A percentile compares a stretch with the other conserved stretches of the same genome.
phyloP scores from a whole-genome alignment of 2,329 filamentous ascomycete genomes.

The Microcyclospora tardicrescens region DNA sequence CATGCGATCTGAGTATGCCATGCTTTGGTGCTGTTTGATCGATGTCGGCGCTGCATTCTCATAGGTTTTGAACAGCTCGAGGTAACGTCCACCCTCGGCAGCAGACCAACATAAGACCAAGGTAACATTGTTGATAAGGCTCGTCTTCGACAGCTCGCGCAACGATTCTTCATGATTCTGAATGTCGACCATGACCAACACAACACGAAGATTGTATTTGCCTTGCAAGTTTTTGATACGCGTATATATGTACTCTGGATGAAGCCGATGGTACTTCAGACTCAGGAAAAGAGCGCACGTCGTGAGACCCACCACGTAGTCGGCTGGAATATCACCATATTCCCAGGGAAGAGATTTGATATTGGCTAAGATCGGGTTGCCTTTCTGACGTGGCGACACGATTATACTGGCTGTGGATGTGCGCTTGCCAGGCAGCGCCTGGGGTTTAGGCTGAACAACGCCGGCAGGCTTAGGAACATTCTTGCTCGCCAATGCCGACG shows the following conservation, averaged over 20 bases:
- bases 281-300: constrained; percentile 88
- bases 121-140: constrained; percentile 82
- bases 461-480: constrained; percentile 7
- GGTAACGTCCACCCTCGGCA: constrained; percentile 81
- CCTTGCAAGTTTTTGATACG: constrained; percentile 74
- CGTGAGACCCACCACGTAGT: constrained; percentile 77
- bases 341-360: constrained; percentile 83
- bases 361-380: constrained; percentile 79
- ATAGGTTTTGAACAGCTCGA: constrained; percentile 89
- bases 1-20: constrained; percentile 71
- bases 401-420: constrained; percentile 63
- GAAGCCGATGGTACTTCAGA: constrained; percentile 91
- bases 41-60: constrained; percentile 72
- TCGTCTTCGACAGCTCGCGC: constrained; percentile 84
- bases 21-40: constrained; percentile 75
- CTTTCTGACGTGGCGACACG: constrained; percentile 84
- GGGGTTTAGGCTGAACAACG: constrained; percentile 62
- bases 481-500: constrained; percentile 6
- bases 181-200: constrained; percentile 90
- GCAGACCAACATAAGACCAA: constrained; percentile 89
- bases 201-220: constrained; percentile 72
- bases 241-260: constrained; percentile 95
- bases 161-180: constrained; percentile 83
- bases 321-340: constrained; percentile 89
- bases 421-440: constrained; percentile 55